phyloP scores from a whole-genome alignment of 495 filamentous ascomycete species.

The Apiosordaria backusii region DNA sequence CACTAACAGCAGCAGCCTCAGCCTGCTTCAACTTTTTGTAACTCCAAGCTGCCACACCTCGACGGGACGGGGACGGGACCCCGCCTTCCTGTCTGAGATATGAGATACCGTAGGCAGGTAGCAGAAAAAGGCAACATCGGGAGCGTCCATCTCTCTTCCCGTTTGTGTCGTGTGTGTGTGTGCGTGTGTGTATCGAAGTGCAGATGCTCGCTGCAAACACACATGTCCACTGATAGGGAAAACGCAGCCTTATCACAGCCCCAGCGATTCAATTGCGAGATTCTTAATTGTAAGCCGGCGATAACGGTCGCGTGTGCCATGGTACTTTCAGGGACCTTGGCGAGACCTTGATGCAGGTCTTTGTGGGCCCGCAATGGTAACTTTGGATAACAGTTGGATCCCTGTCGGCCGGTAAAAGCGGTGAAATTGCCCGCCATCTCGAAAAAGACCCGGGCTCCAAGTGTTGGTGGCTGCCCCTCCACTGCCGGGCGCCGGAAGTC shows the following conservation, averaged over 20 bases:
- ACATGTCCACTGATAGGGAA: conserved; percentile 24
- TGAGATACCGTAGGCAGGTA: not conserved
- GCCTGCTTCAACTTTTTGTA: too few species aligned
- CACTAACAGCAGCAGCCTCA: not conserved
- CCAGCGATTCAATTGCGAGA: conserved; percentile 31
- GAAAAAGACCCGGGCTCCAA: not conserved
- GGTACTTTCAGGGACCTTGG: conserved; percentile 10
- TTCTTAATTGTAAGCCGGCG: conserved; percentile 36
- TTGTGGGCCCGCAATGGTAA: conserved; percentile 7
- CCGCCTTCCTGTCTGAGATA: too few species aligned
- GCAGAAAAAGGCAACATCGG: not conserved
- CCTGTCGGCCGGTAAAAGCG: not conserved
- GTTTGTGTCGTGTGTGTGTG: not conserved
- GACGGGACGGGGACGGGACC: not conserved
- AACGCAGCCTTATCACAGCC: conserved; percentile 32
- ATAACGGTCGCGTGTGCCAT: conserved; percentile 29
- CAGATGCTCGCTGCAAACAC: conserved; percentile 10
- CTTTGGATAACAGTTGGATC: conserved; percentile 13
- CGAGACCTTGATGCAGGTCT: conserved; percentile 1
- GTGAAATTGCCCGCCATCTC: not conserved
- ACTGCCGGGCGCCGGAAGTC: not conserved
- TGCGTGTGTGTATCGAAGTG: not conserved
- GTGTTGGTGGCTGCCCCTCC: too few species aligned
- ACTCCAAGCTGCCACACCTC: too few species aligned
- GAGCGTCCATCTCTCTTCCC: not conserved